Evolutionary conservation across 1,284 basidiomycete species (phyloP).

Genomic region (Mixia osmundae): DNA sequence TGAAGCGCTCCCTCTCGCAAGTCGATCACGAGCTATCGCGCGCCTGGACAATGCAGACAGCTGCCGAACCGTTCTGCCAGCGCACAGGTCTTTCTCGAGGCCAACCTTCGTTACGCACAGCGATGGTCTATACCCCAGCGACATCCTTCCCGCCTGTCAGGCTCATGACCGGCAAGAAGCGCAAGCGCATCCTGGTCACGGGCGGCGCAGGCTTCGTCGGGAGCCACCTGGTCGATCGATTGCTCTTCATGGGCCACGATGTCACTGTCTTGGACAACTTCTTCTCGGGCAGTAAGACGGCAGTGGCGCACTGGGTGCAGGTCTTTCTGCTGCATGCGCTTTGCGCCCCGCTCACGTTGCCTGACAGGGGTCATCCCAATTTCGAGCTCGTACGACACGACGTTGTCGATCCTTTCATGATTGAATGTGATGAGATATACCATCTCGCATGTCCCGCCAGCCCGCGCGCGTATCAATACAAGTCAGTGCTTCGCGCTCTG

Average conservation of each 20-base stretch:
- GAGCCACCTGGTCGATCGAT: constrained; percentile 72
- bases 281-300: constrained; percentile 88
- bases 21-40: too few relatives aligned
- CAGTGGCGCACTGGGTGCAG: constrained; percentile 31
- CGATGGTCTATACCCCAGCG: constrained; percentile 70
- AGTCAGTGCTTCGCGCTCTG: constrained; percentile 1
- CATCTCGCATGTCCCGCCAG: constrained; percentile 90
- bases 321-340: background rate
- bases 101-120: constrained; percentile 3
- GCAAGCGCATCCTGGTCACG: constrained; percentile 79
- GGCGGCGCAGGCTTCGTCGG: constrained; percentile 96
- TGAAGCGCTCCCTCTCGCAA: too few relatives aligned
- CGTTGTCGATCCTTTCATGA: constrained; percentile 86
- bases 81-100: too few relatives aligned
- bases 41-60: too few relatives aligned
- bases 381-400: constrained; percentile 95
- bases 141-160: constrained; percentile 76
- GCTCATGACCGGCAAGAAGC: constrained; percentile 45
- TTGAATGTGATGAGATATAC: constrained; percentile 89
- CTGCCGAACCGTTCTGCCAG: too few relatives aligned
- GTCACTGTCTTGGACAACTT: constrained; percentile 44
- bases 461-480: constrained; percentile 27
- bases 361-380: constrained; percentile 61
- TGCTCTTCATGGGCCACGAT: constrained; percentile 93
- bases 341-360: background rate